Evolutionary conservation across 2,329 filamentous ascomycete genomes (phyloP).

Genomic region (Colletotrichum sp.): DNA sequence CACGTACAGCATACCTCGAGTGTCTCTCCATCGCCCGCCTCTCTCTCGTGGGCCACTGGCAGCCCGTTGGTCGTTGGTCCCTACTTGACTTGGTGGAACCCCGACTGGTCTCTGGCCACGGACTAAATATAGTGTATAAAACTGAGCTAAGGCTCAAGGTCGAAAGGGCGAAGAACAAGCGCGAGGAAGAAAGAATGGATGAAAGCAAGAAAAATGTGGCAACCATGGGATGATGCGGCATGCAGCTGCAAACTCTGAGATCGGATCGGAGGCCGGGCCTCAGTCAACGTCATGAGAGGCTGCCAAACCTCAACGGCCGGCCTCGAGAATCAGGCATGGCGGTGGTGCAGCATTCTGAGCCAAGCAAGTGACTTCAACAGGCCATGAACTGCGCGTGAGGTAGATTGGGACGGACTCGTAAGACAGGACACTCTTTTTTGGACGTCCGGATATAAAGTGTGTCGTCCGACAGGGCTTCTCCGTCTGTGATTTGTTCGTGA

Average conservation of each 20-base stretch:
- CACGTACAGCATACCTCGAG: slow-evolving; percentile 11
- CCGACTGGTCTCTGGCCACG: background rate
- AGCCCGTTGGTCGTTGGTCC: slow-evolving; percentile 1
- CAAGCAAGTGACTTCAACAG: background rate
- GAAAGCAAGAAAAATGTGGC: background rate
- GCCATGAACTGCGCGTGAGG: background rate
- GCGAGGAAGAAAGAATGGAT: background rate
- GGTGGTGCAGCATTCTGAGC: background rate
- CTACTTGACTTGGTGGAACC: background rate
- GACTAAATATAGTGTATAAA: slow-evolving; percentile 16
- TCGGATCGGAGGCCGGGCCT: background rate
- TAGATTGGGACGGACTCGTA: background rate
- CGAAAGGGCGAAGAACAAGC: background rate
- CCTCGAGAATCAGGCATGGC: background rate
- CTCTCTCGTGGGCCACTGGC: background rate
- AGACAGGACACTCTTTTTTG: background rate
- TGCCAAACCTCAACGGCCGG: background rate
- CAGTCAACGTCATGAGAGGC: background rate
- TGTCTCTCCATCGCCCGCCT: slow-evolving; percentile 5
- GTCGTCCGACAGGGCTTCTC: background rate
- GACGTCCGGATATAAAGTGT: background rate
- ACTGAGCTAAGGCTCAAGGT: background rate
- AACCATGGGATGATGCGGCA: background rate
- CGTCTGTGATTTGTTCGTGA: background rate
- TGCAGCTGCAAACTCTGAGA: background rate